These are phyloP conservation scores for Cucumis melo DNA, from an alignment of 306 rosid species.

Conservation along the genomic window DNA sequence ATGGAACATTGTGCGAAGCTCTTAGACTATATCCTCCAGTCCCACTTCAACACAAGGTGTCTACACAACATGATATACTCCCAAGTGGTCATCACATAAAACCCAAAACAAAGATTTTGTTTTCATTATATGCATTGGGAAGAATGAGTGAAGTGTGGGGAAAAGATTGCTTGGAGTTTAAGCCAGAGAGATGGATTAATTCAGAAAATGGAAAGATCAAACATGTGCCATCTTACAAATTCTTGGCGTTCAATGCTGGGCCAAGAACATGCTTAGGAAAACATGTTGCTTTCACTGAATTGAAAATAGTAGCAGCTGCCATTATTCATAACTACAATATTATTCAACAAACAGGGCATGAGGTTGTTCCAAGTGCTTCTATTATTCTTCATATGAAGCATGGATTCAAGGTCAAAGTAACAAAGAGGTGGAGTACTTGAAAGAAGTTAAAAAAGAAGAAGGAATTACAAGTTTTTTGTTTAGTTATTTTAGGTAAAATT, in stretches of 20 bases:
- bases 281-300: constrained; percentile 19
- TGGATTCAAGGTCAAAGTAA: constrained; percentile 30
- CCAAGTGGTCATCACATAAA: constrained; percentile 31
- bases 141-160: constrained; percentile 41
- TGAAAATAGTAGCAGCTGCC: constrained; percentile 28
- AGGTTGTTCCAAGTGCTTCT: constrained; percentile 8
- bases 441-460: too few relatives aligned
- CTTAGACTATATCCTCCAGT: constrained; percentile 32
- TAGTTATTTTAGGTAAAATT: too few relatives aligned
- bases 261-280: too few relatives aligned
- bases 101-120: constrained; percentile 7
- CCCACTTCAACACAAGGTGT: constrained; percentile 18
- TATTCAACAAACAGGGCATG: constrained; percentile 5
- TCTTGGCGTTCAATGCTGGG: too few relatives aligned
- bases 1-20: constrained; percentile 34
- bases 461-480: too few relatives aligned
- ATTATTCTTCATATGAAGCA: constrained; percentile 31
- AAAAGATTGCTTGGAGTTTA: constrained; percentile 29
- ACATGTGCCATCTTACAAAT: constrained; percentile 20
- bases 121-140: constrained; percentile 33
- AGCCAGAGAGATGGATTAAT: constrained; percentile 51
- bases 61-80: constrained; percentile 13
- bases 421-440: neutral
- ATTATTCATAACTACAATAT: constrained; percentile 19
- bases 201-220: constrained; percentile 15